Conservation (phyloP, 768 basidiomycete genomes). For the Clitopilus hobsonii region DNA sequence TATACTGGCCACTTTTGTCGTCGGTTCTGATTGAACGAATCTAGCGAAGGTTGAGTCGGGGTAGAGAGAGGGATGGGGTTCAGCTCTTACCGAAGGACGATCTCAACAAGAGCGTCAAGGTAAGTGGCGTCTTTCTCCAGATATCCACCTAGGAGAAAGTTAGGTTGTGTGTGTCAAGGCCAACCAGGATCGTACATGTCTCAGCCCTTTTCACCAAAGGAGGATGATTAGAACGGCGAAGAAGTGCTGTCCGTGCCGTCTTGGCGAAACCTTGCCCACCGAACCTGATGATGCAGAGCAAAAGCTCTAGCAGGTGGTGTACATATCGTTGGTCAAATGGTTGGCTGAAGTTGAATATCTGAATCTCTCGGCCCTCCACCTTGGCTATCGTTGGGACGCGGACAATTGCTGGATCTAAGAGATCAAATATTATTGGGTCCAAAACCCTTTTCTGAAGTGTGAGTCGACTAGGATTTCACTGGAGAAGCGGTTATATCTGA, state of each 20-base stretch:
- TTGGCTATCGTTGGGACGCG: slow-evolving; percentile 44
- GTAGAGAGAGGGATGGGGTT: background rate
- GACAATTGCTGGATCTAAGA: slow-evolving; percentile 66
- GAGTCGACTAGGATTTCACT: slow-evolving; percentile 1
- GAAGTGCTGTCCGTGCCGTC: slow-evolving; percentile 56
- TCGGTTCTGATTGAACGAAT: background rate
- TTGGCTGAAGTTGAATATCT: slow-evolving; percentile 63
- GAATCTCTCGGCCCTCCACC: slow-evolving; percentile 62
- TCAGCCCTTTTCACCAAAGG: slow-evolving; percentile 61
- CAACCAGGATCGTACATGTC: slow-evolving; percentile 52
- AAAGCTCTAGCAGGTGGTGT: slow-evolving; percentile 69
- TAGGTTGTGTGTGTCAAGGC: no score
- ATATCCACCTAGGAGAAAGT: slow-evolving; percentile 24
- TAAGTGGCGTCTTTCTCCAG: slow-evolving; percentile 59
- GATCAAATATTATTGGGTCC: slow-evolving; percentile 79
- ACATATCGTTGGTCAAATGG: slow-evolving; percentile 75
- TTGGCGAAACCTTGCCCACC: slow-evolving; percentile 88
- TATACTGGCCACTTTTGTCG: slow-evolving; percentile 45
- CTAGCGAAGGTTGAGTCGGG: slow-evolving; percentile 1
- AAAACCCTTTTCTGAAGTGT: no score
- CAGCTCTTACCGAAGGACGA: slow-evolving; percentile 61
- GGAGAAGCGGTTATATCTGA: slow-evolving; percentile 22
- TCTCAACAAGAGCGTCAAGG: slow-evolving; percentile 69
- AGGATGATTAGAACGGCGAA: slow-evolving; percentile 62
- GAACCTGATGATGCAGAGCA: slow-evolving; percentile 76